phyloP scores from a whole-genome alignment of 139 green algal genomes.

The Klebsormidium nitens region DNA sequence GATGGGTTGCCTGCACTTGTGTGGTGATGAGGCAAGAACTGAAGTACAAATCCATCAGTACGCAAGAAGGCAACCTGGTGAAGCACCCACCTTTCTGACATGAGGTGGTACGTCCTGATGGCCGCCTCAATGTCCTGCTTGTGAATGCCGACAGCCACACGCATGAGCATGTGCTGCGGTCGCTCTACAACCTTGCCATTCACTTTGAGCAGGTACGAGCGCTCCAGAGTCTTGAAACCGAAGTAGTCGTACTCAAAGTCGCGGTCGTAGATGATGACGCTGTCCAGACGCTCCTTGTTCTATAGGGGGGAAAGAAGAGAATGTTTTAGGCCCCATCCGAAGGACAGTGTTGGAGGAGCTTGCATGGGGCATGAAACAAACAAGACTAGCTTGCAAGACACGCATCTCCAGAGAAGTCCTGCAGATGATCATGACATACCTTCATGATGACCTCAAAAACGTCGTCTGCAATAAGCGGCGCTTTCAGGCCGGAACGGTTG shows the following conservation, averaged over 20 bases:
- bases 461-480: constrained; percentile 81
- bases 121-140: constrained; percentile 67
- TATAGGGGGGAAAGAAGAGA: constrained; percentile 16
- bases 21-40: too few relatives aligned
- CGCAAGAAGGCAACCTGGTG: too few relatives aligned
- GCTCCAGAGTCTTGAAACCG: constrained; percentile 99
- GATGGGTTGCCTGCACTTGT: too few relatives aligned
- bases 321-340: neutral
- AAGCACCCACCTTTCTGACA: constrained; percentile 51
- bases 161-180: constrained; percentile 99
- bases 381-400: neutral
- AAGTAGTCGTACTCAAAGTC: constrained; percentile 99
- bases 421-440: constrained; percentile 40
- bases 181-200: constrained; percentile 90
- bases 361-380: too few relatives aligned
- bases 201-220: constrained; percentile 96
- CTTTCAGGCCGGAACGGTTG: constrained; percentile 72
- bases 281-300: constrained; percentile 83
- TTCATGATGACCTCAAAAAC: constrained; percentile 85
- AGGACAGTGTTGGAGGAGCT: neutral
- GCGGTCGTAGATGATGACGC: constrained; percentile 96
- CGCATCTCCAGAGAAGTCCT: neutral
- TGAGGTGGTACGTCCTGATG: constrained; percentile 51
- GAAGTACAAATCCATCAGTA: too few relatives aligned
- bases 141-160: constrained; percentile 92